Evolutionary conservation across 345 rosid species (phyloP), one percentile per base, ranked within the genome.

Genomic region (Populus davidiana): DNA sequence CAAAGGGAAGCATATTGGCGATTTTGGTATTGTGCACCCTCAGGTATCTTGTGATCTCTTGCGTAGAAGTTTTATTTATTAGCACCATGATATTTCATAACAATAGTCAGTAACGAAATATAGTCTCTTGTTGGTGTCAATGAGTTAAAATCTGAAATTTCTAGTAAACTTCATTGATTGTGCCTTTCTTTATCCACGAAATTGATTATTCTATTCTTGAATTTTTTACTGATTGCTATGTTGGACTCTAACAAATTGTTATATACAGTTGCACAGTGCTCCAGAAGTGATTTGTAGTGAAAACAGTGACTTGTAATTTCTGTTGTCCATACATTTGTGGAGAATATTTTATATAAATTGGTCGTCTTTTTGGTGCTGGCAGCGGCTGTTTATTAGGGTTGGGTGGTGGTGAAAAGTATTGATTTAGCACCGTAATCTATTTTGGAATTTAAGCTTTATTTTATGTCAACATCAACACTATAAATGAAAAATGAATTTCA

Each of bases 1-100:
- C 88, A 89, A 86, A 76, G 97, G 97, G 81, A 90, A 88, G 79
- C 85, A 54, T 52, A 80, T 92, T 78, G 96, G 98, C 63, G 79
- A 70, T 73, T 94, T 94, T 75, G 98, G 98, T 39, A 92, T 92
- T 3, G 97, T 94, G 79, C 97, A 92, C 56, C 98, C 96, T 38
- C 85, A 90, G 96, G 98, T 92, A 78, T 25, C 23, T 52, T 18
- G 56, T 29, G 31, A 21, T 67, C 31, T 52, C 31, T 17, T 39
- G 18, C 21, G 3, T 11, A n/a, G 29, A 76, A 68, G 1, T 9
- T 9, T 39, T 43, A 14, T 66, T 49, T 17, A 64, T 70, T 20
- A 41, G 16, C 43, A n/a, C 14, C 17, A 9, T 41, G 43, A 14
- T 11, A n/a, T 25, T n/a, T 43, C 54, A 18, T 74, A 5, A 38